phyloP scores from a whole-genome alignment of 1,284 basidiomycete species.

The Ustilago hordei region DNA sequence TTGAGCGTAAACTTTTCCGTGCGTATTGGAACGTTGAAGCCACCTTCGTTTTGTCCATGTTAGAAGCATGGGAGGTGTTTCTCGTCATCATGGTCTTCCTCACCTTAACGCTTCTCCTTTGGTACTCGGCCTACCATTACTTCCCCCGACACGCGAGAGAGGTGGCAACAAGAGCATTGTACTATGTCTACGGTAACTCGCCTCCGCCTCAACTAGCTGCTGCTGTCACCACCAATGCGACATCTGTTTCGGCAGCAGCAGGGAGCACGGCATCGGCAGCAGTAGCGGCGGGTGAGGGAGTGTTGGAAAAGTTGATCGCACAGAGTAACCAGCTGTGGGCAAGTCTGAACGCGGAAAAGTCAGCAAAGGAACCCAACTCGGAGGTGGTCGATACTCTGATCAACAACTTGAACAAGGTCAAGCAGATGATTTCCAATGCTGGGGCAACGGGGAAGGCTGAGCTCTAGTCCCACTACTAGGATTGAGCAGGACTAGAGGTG shows the following conservation, averaged over 20 bases:
- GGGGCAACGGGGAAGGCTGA: constrained; percentile 14
- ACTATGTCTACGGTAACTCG: constrained; percentile 50
- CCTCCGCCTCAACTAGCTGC: constrained; percentile 33
- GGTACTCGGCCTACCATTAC: constrained; percentile 44
- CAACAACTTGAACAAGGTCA: constrained; percentile 47
- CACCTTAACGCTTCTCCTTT: constrained; percentile 27
- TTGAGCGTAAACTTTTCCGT: constrained; percentile 48
- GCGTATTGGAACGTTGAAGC: constrained; percentile 43
- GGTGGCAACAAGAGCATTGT: constrained; percentile 34
- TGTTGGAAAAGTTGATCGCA: constrained; percentile 34
- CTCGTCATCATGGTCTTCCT: constrained; percentile 43
- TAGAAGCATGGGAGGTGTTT: constrained; percentile 52
- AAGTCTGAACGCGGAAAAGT: constrained; percentile 19
- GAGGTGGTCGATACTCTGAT: constrained; percentile 37
- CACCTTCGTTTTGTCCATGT: constrained; percentile 47
- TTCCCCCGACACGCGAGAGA: constrained; percentile 39
- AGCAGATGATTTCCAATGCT: constrained; percentile 26
- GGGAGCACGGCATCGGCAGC: constrained; percentile 1
- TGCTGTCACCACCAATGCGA: constrained; percentile 13
- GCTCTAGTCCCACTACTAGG: constrained; percentile 14
- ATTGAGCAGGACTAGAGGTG: not conserved
- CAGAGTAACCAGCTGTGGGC: constrained; percentile 30
- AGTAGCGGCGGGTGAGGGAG: constrained; percentile 13
- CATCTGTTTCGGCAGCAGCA: not conserved
- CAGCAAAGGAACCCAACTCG: constrained; percentile 10